These are phyloP conservation scores for Nannochloropsis salina DNA, from an alignment of 108 stramenopile species.

Conservation along the genomic window DNA sequence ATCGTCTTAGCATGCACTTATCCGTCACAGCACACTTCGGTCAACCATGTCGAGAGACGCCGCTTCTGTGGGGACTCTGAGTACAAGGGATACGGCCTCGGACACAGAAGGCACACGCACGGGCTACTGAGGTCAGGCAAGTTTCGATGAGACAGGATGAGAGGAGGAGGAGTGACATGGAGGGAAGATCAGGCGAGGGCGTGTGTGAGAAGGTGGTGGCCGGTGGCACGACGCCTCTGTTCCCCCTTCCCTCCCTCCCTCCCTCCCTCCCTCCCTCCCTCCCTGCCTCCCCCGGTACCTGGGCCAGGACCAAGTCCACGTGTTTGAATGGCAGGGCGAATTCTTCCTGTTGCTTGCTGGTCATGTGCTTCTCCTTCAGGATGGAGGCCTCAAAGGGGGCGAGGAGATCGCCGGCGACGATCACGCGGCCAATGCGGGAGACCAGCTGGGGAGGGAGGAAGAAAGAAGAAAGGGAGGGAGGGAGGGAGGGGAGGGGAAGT, in stretches of 20 bases:
- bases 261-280: neutral
- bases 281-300: neutral
- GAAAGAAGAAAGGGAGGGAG: neutral
- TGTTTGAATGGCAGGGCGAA: constrained; percentile 45
- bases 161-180: no score
- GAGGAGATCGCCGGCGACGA: constrained; percentile 37
- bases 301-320: constrained; percentile 43
- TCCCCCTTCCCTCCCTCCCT: neutral
- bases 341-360: constrained; percentile 25
- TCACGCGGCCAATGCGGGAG: constrained; percentile 30
- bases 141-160: no score
- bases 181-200: no score
- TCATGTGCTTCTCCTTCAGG: neutral
- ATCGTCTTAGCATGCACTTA: no score
- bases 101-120: no score
- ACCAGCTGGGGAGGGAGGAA: constrained; percentile 18
- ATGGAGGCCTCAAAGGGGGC: neutral
- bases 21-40: no score
- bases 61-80: no score
- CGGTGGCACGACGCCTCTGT: no score
- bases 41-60: no score
- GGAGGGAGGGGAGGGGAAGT: neutral
- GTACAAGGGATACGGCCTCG: no score
- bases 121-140: no score
- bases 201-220: no score